Conservation (phyloP, 1,284 basidiomycete species). For the Gomphus bonarii region DNA sequence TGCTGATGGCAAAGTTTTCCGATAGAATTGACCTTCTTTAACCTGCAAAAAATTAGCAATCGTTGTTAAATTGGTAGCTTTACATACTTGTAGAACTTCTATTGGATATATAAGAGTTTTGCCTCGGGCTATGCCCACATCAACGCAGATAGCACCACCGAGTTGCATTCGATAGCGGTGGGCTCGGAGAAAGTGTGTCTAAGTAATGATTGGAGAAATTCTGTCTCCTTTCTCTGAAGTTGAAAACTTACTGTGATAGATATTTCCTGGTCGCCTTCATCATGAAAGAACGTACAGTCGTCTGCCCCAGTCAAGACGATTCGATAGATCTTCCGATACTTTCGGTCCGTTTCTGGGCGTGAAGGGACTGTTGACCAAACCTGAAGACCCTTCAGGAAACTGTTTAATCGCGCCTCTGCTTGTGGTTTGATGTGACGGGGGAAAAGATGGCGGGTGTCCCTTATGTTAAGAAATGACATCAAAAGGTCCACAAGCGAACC, state of each 20-base stretch:
- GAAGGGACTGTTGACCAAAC: neutral
- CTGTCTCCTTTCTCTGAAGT: neutral
- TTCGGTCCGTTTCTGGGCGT: constrained; percentile 39
- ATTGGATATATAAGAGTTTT: neutral
- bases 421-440: constrained; percentile 38
- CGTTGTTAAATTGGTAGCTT: neutral
- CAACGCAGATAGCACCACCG: neutral
- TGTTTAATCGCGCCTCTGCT: constrained; percentile 26
- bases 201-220: neutral
- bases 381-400: constrained; percentile 1
- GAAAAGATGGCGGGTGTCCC: constrained; percentile 30
- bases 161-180: neutral
- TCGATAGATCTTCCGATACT: constrained; percentile 48
- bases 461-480: constrained; percentile 39
- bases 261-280: constrained; percentile 7
- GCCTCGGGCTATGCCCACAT: neutral
- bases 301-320: constrained; percentile 33
- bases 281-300: constrained; percentile 15
- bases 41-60: neutral
- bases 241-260: neutral
- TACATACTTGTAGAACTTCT: neutral
- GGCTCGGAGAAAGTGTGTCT: neutral
- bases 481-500: constrained; percentile 42
- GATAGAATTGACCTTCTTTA: constrained; percentile 1
- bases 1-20: neutral